Percentiles rank a stretch among this genome's conserved stretches.
These are phyloP conservation scores for Populus pruinosa DNA, from an alignment of 345 rosid genomes.

Conservation along the genomic window DNA sequence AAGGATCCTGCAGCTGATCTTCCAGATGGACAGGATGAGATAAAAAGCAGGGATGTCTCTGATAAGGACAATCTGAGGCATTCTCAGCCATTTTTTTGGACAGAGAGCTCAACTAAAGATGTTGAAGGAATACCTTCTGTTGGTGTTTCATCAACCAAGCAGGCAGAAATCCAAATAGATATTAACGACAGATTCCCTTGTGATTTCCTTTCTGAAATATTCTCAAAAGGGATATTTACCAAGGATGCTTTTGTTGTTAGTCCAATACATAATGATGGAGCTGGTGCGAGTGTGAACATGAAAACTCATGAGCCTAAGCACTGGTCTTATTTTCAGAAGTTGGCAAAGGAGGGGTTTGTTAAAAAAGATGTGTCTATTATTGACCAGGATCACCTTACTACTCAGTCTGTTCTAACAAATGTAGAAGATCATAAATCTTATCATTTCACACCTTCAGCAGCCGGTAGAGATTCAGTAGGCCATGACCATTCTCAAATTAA, in stretches of 20 bases:
- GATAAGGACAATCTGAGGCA: slow-evolving; percentile 14
- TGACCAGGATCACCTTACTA: slow-evolving; percentile 49
- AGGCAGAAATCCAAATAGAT: slow-evolving; percentile 73
- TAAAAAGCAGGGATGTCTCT: not conserved
- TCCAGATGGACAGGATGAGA: slow-evolving; percentile 21
- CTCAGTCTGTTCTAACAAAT: slow-evolving; percentile 29
- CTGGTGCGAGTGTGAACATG: slow-evolving; percentile 65
- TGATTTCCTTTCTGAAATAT: slow-evolving; percentile 76
- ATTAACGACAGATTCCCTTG: slow-evolving; percentile 79
- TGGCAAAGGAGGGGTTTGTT: slow-evolving; percentile 66
- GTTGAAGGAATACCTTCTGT: slow-evolving; percentile 29
- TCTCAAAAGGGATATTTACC: slow-evolving; percentile 50
- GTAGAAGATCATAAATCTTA: slow-evolving; percentile 31
- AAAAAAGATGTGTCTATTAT: slow-evolving; percentile 53
- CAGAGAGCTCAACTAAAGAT: slow-evolving; percentile 32
- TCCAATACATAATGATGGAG: slow-evolving; percentile 50
- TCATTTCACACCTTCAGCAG: slow-evolving; percentile 36
- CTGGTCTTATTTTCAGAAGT: slow-evolving; percentile 84
- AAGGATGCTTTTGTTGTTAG: slow-evolving; percentile 44
- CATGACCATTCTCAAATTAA: slow-evolving; percentile 37
- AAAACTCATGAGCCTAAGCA: slow-evolving; percentile 69
- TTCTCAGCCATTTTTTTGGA: slow-evolving; percentile 29
- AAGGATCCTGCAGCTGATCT: slow-evolving; percentile 30
- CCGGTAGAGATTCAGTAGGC: slow-evolving; percentile 36
- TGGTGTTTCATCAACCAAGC: slow-evolving; percentile 42